Percentiles rank a stretch among this genome's conserved stretches.
Conservation (phyloP, 2,329 filamentous ascomycete species). For the Hypomyces perniciosus region DNA sequence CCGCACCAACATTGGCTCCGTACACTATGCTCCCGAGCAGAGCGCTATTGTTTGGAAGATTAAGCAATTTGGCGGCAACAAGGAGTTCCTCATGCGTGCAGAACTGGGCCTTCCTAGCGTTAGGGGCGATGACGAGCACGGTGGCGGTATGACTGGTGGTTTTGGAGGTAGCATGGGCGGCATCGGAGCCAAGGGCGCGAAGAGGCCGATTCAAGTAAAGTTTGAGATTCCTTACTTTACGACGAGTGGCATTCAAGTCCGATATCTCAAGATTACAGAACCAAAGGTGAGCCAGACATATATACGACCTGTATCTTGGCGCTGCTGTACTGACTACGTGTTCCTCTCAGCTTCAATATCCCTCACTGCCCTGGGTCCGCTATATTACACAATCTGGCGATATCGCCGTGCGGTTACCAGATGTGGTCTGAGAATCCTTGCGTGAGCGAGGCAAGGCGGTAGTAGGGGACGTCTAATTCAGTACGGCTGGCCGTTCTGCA, state of each 20-base stretch:
- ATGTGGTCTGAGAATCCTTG: conserved; percentile 57
- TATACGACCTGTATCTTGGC: background rate
- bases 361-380: conserved; percentile 92
- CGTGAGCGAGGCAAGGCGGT: background rate
- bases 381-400: conserved; percentile 98
- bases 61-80: conserved; percentile 97
- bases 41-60: conserved; percentile 99
- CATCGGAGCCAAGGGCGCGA: conserved; percentile 77
- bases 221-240: conserved; percentile 99
- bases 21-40: conserved; percentile 96
- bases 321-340: conserved; percentile 1
- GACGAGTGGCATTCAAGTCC: conserved; percentile 97
- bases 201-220: conserved; percentile 96
- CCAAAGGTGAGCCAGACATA: conserved; percentile 67
- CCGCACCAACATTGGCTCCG: conserved; percentile 92
- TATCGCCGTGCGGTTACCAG: conserved; percentile 91
- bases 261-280: conserved; percentile 98
- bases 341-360: conserved; percentile 77
- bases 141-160: conserved; percentile 94
- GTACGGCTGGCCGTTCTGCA: conserved; percentile 5
- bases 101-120: conserved; percentile 92
- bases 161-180: conserved; percentile 97
- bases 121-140: conserved; percentile 89
- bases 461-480: conserved; percentile 2
- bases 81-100: conserved; percentile 97